These are phyloP conservation scores for Talaromyces borbonicus DNA, from an alignment of 495 filamentous ascomycete genomes.

Conservation along the genomic window DNA sequence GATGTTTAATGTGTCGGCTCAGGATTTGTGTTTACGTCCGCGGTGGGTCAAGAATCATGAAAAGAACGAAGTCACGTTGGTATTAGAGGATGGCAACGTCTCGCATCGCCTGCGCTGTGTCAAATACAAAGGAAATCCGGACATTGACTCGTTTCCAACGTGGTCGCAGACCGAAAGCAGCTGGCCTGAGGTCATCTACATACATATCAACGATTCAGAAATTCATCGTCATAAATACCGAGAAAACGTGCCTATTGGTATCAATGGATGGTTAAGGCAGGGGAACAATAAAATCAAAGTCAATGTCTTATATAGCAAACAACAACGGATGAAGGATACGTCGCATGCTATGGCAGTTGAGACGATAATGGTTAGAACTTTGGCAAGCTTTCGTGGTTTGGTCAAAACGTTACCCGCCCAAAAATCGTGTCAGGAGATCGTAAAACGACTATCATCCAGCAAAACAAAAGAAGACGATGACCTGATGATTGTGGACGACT, in stretches of 20 bases:
- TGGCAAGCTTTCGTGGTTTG: slow-evolving; percentile 37
- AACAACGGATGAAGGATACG: slow-evolving; percentile 20
- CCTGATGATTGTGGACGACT: slow-evolving; percentile 49
- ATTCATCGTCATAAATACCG: slow-evolving; percentile 57
- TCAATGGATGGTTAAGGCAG: slow-evolving; percentile 42
- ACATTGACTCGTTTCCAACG: slow-evolving; percentile 9
- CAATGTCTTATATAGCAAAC: slow-evolving; percentile 20
- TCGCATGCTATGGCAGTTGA: slow-evolving; percentile 54
- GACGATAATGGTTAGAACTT: slow-evolving; percentile 42
- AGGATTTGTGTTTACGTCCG: slow-evolving; percentile 16
- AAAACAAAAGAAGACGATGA: slow-evolving; percentile 50
- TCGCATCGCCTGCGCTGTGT: slow-evolving; percentile 37
- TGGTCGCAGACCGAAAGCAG: slow-evolving; percentile 54
- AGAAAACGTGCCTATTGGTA: slow-evolving; percentile 66
- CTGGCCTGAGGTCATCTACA: slow-evolving; percentile 66
- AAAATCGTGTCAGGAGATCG: slow-evolving; percentile 26
- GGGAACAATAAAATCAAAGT: slow-evolving; percentile 41
- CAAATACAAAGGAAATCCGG: slow-evolving; percentile 6
- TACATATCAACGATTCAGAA: slow-evolving; percentile 54
- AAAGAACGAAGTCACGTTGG: slow-evolving; percentile 11
- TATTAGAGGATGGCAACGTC: slow-evolving; percentile 20
- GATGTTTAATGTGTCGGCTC: slow-evolving; percentile 17
- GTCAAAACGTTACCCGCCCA: slow-evolving; percentile 20
- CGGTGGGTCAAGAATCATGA: background rate
- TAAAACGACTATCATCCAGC: slow-evolving; percentile 26